Conservation (phyloP, 169 alveolate genomes). For the Eimeria necatrix region DNA sequence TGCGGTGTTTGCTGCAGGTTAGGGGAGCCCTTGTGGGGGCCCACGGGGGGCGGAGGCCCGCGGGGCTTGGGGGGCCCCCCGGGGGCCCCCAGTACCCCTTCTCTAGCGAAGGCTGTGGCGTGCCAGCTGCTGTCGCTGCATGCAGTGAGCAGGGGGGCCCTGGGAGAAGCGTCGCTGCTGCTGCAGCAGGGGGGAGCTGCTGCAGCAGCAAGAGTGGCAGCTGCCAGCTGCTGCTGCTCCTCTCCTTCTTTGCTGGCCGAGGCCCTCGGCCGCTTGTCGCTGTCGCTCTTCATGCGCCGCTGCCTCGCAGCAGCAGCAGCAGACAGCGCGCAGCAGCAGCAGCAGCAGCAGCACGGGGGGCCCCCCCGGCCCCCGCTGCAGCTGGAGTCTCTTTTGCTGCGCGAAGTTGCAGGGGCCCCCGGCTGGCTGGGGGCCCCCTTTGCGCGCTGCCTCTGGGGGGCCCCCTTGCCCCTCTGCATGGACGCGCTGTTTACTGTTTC, state of each 20-base stretch:
- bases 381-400: no score
- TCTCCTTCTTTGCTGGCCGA: no score
- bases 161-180: slow-evolving; percentile 24
- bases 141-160: not conserved
- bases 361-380: no score
- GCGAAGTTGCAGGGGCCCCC: no score
- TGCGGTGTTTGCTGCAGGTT: no score
- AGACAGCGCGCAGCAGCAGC: not conserved
- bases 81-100: no score
- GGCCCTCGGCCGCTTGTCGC: no score
- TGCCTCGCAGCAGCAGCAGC: not conserved
- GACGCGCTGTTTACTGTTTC: slow-evolving; percentile 4
- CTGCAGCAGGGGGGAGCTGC: not conserved
- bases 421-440: not conserved
- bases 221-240: slow-evolving; percentile 19
- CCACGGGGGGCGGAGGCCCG: no score
- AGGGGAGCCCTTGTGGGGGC: no score
- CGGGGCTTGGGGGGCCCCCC: no score
- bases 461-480: not conserved
- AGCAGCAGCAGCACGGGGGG: no score
- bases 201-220: not conserved
- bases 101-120: not conserved
- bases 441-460: not conserved
- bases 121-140: slow-evolving; percentile 1
- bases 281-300: not conserved